Evolutionary conservation across 1,284 basidiomycete genomes (phyloP).

Genomic region (Dichomitus squalens): DNA sequence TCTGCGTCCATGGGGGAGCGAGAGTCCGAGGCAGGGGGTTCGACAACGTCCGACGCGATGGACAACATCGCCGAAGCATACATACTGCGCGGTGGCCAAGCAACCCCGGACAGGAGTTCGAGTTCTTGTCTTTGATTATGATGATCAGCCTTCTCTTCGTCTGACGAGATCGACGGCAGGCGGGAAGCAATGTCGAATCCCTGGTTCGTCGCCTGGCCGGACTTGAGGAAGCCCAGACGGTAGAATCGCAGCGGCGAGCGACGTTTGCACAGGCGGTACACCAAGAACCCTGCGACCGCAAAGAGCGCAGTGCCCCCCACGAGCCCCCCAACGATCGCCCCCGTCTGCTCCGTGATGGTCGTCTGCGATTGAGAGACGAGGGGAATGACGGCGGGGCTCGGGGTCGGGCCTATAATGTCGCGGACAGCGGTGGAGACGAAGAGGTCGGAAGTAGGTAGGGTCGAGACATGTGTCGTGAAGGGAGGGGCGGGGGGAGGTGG

Average conservation of each 20-base stretch:
- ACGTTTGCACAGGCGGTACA: neutral
- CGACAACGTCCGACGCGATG: neutral
- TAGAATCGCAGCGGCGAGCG: neutral
- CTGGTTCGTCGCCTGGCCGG: neutral
- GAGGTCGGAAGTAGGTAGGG: neutral
- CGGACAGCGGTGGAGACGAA: neutral
- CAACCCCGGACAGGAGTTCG: neutral
- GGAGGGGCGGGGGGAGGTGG: neutral
- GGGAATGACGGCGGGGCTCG: neutral
- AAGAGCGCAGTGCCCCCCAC: neutral
- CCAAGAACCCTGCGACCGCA: neutral
- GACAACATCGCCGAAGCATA: no score
- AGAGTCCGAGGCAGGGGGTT: neutral
- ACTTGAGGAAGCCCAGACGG: neutral
- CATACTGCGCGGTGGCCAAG: no score
- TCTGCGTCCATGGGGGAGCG: neutral
- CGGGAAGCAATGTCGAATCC: neutral
- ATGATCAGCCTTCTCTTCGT: neutral
- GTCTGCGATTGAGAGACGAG: neutral
- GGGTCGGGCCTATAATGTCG: neutral
- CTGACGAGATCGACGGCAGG: no score
- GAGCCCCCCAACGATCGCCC: neutral
- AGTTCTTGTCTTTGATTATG: neutral
- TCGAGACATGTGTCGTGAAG: neutral
- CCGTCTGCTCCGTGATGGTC: neutral